These are phyloP conservation scores for Rheum nobile DNA, from an alignment of 148 eudicot species.

Conservation along the genomic window DNA sequence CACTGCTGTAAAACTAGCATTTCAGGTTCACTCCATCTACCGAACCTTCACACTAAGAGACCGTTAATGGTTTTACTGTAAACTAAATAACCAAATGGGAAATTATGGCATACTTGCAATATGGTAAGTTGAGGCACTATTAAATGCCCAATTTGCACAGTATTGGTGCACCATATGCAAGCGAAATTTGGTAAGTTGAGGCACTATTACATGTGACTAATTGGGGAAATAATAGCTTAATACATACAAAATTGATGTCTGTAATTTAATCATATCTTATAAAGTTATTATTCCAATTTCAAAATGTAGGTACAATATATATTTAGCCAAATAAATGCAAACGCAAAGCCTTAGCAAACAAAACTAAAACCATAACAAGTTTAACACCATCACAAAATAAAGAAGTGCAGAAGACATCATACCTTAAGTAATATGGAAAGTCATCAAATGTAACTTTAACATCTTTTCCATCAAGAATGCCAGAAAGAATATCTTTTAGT, in stretches of 20 bases:
- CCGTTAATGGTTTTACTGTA: neutral
- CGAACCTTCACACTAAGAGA: neutral
- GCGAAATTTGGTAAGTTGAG: neutral
- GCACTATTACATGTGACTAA: neutral
- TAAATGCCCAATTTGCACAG: neutral
- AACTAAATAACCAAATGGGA: neutral
- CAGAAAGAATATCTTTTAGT: constrained; percentile 53
- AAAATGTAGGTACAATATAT: neutral
- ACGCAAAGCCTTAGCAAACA: neutral
- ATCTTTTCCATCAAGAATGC: constrained; percentile 54
- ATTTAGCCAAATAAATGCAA: neutral
- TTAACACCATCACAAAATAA: neutral
- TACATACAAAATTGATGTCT: neutral
- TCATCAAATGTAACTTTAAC: constrained; percentile 66
- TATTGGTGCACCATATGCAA: neutral
- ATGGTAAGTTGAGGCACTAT: too few relatives aligned
- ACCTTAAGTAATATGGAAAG: constrained; percentile 92
- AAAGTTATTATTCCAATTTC: neutral
- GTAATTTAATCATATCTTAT: neutral
- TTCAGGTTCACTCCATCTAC: neutral
- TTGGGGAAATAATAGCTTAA: neutral
- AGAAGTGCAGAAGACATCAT: neutral
- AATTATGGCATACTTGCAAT: neutral
- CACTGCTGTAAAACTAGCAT: neutral
- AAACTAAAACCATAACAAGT: neutral